These are phyloP conservation scores for Globisporangium sylvaticum DNA, from an alignment of 352 stramenopile genomes.

Conservation along the genomic window DNA sequence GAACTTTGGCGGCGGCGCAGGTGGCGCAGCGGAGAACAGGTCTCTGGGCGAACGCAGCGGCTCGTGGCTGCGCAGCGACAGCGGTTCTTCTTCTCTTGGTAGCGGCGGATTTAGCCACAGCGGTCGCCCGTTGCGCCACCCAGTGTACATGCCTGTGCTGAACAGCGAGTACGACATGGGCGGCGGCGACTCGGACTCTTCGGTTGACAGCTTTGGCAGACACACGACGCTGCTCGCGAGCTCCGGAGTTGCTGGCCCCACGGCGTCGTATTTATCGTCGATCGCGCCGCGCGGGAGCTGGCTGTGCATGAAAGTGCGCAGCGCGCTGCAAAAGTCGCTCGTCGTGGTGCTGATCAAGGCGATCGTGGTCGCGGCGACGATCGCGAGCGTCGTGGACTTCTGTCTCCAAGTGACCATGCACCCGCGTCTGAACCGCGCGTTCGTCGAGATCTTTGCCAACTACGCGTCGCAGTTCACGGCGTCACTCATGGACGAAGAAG, in stretches of 20 bases:
- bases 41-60: background rate
- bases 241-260: slow-evolving; percentile 9
- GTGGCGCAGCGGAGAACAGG: background rate
- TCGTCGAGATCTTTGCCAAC: slow-evolving; percentile 64
- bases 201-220: slow-evolving; percentile 22
- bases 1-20: background rate
- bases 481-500: slow-evolving; percentile 54
- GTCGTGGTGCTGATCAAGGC: slow-evolving; percentile 42
- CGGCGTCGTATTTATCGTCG: slow-evolving; percentile 27
- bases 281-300: slow-evolving; percentile 12
- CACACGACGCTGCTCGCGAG: slow-evolving; percentile 47
- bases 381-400: slow-evolving; percentile 68
- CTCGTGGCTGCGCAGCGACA: slow-evolving; percentile 13
- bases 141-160: slow-evolving; percentile 63
- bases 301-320: slow-evolving; percentile 13
- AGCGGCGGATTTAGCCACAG: slow-evolving; percentile 10
- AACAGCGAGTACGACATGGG: slow-evolving; percentile 47
- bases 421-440: slow-evolving; percentile 56
- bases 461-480: slow-evolving; percentile 62
- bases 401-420: slow-evolving; percentile 70
- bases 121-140: slow-evolving; percentile 26
- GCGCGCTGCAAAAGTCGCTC: slow-evolving; percentile 8
- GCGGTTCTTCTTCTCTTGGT: background rate
- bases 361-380: slow-evolving; percentile 46
- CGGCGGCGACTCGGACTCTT: background rate